Conservation (phyloP, 108 stramenopile species). For the Schizochytrium sp. region DNA sequence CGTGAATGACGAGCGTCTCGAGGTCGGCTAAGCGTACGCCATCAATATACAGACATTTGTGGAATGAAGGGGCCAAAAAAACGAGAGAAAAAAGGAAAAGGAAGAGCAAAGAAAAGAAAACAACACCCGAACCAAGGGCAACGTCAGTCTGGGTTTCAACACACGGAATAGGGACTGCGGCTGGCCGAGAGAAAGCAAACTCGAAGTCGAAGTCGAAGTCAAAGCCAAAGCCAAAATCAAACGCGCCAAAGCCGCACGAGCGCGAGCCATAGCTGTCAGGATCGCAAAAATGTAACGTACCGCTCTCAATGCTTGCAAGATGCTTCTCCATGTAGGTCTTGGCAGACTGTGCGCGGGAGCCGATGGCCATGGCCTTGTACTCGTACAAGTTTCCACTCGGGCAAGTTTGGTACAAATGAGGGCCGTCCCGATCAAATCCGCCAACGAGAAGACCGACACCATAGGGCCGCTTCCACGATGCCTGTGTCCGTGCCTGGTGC, state of each 20-base stretch:
- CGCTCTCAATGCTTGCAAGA: slow-evolving; percentile 31
- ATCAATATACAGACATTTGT: too few relatives aligned
- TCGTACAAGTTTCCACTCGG: slow-evolving; percentile 93
- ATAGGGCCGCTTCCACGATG: slow-evolving; percentile 92
- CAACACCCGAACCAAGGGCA: too few relatives aligned
- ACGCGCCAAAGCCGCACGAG: too few relatives aligned
- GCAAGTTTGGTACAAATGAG: slow-evolving; percentile 91
- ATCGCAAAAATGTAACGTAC: background rate
- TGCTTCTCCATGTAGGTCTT: slow-evolving; percentile 94
- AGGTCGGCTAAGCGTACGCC: background rate
- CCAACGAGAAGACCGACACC: slow-evolving; percentile 93
- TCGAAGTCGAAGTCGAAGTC: too few relatives aligned
- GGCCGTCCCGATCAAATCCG: slow-evolving; percentile 55
- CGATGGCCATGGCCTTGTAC: slow-evolving; percentile 88
- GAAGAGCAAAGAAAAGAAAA: too few relatives aligned
- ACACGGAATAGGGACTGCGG: too few relatives aligned
- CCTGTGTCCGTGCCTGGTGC: slow-evolving; percentile 95
- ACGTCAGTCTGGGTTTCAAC: too few relatives aligned
- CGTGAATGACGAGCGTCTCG: slow-evolving; percentile 91
- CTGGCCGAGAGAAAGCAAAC: too few relatives aligned
- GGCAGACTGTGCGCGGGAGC: slow-evolving; percentile 82
- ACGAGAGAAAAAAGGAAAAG: too few relatives aligned
- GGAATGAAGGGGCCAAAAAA: too few relatives aligned
- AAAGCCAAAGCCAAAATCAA: too few relatives aligned
- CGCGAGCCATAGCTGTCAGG: too few relatives aligned